Evolutionary conservation across 108 stramenopile species (phyloP).

Genomic region (Nitzschia sp.): DNA sequence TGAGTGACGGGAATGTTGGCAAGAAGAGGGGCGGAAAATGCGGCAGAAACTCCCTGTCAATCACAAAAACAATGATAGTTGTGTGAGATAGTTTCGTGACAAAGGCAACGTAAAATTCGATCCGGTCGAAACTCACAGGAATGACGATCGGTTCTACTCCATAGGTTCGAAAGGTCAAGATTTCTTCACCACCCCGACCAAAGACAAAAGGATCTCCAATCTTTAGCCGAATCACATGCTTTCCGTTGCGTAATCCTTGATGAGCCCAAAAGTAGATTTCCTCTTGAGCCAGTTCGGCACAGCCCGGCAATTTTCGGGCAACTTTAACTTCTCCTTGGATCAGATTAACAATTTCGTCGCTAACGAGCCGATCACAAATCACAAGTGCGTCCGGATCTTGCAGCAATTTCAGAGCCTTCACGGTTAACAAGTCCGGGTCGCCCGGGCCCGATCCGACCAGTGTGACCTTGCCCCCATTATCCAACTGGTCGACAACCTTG

Average conservation of each 20-base stretch:
- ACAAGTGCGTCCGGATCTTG: slow-evolving; percentile 67
- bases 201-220: slow-evolving; percentile 99
- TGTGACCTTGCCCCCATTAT: slow-evolving; percentile 71
- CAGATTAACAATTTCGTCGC: slow-evolving; percentile 81
- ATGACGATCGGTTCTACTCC: slow-evolving; percentile 81
- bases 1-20: slow-evolving; percentile 97
- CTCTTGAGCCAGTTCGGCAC: slow-evolving; percentile 91
- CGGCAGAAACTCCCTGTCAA: slow-evolving; percentile 88
- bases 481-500: slow-evolving; percentile 20
- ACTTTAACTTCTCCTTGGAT: slow-evolving; percentile 77
- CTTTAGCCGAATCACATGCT: slow-evolving; percentile 95
- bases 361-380: slow-evolving; percentile 94
- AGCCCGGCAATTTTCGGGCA: slow-evolving; percentile 93
- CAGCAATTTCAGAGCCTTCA: slow-evolving; percentile 79
- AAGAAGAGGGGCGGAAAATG: slow-evolving; percentile 93
- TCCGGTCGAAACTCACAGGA: slow-evolving; percentile 57
- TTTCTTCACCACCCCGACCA: slow-evolving; percentile 97
- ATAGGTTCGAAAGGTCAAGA: slow-evolving; percentile 83
- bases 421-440: slow-evolving; percentile 92
- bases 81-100: neutral
- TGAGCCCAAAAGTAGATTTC: slow-evolving; percentile 93
- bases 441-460: slow-evolving; percentile 95
- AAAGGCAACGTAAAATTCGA: too few species aligned
- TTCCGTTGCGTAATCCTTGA: slow-evolving; percentile 77
- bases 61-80: neutral